These are phyloP conservation scores for Chalciporus pseudorubinellus DNA, from an alignment of 768 basidiomycete genomes.

Conservation along the genomic window DNA sequence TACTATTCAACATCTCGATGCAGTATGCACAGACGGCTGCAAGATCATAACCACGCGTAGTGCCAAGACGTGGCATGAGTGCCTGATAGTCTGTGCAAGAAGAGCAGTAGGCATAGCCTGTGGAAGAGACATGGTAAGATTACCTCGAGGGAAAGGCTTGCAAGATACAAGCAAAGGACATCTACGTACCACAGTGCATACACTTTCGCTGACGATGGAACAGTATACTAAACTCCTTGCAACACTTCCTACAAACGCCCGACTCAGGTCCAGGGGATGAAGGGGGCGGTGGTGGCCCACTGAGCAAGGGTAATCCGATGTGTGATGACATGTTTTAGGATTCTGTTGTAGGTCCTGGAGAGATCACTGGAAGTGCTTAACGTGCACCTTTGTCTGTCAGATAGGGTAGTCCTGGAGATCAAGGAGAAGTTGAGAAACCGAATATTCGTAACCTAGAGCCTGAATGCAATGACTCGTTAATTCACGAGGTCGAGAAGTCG, in stretches of 20 bases:
- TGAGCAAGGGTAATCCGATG: conserved; percentile 66
- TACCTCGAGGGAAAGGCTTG: background rate
- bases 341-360: background rate
- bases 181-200: conserved; percentile 68
- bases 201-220: conserved; percentile 64
- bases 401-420: background rate
- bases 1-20: conserved; percentile 67
- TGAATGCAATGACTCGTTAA: background rate
- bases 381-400: background rate
- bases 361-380: background rate
- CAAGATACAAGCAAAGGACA: background rate
- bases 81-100: conserved; percentile 76
- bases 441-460: background rate
- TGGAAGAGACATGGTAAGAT: background rate
- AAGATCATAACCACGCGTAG: conserved; percentile 58
- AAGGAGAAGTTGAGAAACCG: background rate
- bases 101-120: conserved; percentile 72
- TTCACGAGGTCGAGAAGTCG: background rate
- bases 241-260: conserved; percentile 62
- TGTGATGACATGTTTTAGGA: conserved; percentile 18
- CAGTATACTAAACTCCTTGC: conserved; percentile 67
- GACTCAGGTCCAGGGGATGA: conserved; percentile 24
- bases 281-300: conserved; percentile 55
- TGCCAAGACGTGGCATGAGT: conserved; percentile 61
- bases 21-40: conserved; percentile 72